phyloP scores from a whole-genome alignment of 805 yeast species.

The Candida stauntonica region DNA sequence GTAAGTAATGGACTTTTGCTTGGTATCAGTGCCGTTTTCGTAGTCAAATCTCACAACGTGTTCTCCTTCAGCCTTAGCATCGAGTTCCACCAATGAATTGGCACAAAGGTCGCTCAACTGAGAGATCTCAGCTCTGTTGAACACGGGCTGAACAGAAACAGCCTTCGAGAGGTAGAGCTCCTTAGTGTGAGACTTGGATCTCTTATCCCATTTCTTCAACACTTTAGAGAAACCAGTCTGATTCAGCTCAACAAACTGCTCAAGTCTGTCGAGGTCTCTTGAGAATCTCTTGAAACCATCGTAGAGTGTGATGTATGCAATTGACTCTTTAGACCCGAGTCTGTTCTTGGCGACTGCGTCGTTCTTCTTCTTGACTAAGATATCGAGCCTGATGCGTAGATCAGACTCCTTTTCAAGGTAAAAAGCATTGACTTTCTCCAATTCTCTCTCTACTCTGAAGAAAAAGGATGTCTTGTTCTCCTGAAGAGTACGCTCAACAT shows the following conservation, averaged over 20 bases:
- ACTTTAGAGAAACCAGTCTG: constrained; percentile 96
- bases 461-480: constrained; percentile 87
- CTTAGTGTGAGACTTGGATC: constrained; percentile 91
- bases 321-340: constrained; percentile 56
- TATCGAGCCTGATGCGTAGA: constrained; percentile 71
- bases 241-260: constrained; percentile 90
- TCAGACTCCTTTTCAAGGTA: constrained; percentile 90
- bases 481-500: constrained; percentile 55
- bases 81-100: constrained; percentile 65
- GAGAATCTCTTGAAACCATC: constrained; percentile 88
- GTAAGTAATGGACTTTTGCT: constrained; percentile 14
- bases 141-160: constrained; percentile 94
- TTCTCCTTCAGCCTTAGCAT: constrained; percentile 59
- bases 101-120: constrained; percentile 74
- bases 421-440: constrained; percentile 92
- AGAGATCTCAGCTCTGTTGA: constrained; percentile 84
- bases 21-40: constrained; percentile 13
- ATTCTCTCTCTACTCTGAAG: constrained; percentile 87
- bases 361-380: constrained; percentile 66
- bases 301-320: constrained; percentile 74
- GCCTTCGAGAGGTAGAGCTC: constrained; percentile 90
- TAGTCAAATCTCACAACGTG: constrained; percentile 27
- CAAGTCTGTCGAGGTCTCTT: constrained; percentile 81
- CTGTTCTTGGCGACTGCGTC: constrained; percentile 42
- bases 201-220: constrained; percentile 95